Base-by-base conservation (phyloP, 1,139 yeast species). In the Saccharomyces hybrid region DNA sequence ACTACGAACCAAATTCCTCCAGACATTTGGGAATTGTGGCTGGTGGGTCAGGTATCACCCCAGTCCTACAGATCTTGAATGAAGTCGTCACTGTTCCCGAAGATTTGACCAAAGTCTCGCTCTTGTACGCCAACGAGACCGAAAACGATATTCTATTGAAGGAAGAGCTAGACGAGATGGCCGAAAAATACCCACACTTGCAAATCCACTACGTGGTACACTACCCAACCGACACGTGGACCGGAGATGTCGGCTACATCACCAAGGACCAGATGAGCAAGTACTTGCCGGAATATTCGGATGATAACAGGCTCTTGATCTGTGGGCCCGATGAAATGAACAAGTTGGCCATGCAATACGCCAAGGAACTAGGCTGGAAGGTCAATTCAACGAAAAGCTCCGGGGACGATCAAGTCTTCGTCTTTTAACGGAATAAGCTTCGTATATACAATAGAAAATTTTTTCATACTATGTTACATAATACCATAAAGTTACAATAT, bases 21-120 rank as follows among this genome's bases (percentile, higher is more conserved):
- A 78, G 78, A 57, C 79, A 81, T 56, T 76, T 86, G 58, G 84
- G 83, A 13, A 77, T 86, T 73, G 76, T 86, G 61, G 91, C 91
- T n/a, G 93, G 91, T 62, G 93, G 93, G n/a, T 81, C 90, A 0
- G 93, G 93, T 54, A 84, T 86, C 57, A 86, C 95, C 13, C 93
- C 95, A 25, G 82, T 85, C 64, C 75, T 86, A 59, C 90, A 86
- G 67, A 85, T 86, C 13, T 74, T 79, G 49, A 69, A 70, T 56
- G 81, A 82, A 53, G 70, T 79, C 42, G 80, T 85, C 57, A 85
- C 90, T 30, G 81, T 84, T 47, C 83, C 88, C 5, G 82, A 78
- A 53, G 91, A 86, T 67, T 49, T 67, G 48, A 85, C 91, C 46
- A 77, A 77, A 55, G 75, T 86, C 54, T 75, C 81, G 2, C 72